Evolutionary conservation across 1,284 basidiomycete species (phyloP), one percentile per base, ranked within the genome.

Genomic region (Cutaneotrichosporon curvatum): DNA sequence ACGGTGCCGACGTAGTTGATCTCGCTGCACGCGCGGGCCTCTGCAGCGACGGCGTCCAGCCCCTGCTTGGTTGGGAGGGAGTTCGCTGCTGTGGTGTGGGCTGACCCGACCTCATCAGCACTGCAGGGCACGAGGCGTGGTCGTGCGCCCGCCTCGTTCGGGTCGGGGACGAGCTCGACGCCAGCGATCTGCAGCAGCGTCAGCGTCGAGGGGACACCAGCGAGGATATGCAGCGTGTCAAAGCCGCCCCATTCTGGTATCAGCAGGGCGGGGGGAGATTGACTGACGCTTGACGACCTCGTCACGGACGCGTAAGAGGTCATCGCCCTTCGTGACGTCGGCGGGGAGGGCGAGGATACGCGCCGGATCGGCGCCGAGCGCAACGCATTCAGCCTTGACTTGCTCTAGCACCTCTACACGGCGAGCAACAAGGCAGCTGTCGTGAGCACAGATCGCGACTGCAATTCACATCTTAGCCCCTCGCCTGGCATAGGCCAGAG

Each of bases 201-300:
- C 38, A 80, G 79, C 2, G 90, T 76, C 2, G 88, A 83, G 1
- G 87, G 88, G 0, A 91, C 85, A 5, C 91, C 91, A 7, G 90
- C 89, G 44, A 81, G 79, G 45, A 95, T 80, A 37, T 90, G 75
- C 4, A 94, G 64, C 0, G 90, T 95, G 64, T 95, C 90, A 3
- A 94, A 57, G 12, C 88, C 86, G 4, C 72, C 74, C 84, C 87
- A 88, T 49, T 75, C 88, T 90, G 47, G 2, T 5, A 28, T 38
- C 16, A 36, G 23, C 19, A n/a, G 6, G 11, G 18, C 20, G 4
- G 5, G 7, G n/a, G 6, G 15, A 12, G 15, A 9, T 15, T 1
- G 4, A 70, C 79, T 47, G 50, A 85, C 87, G 76, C 57, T 74
- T 68, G 47, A 79, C 73, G 28, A 90, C 50, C 1, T 69, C 62